Conservation (phyloP, 192 early-diverging fungal species). For the Backusella westeae region DNA sequence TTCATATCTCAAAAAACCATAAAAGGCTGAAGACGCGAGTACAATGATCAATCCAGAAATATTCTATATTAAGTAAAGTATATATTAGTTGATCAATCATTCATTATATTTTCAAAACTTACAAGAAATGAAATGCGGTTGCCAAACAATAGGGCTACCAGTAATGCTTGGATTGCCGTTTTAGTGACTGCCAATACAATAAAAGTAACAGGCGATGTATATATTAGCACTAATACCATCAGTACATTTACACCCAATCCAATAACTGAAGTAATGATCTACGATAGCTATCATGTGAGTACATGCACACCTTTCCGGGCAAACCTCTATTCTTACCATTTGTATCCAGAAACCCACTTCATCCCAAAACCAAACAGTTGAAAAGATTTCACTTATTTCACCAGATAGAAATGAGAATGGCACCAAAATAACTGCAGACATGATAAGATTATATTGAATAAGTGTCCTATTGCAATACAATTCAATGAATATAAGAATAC, state of each 20-base stretch:
- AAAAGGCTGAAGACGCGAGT: constrained; percentile 45
- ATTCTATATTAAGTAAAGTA: constrained; percentile 28
- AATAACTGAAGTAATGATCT: constrained; percentile 46
- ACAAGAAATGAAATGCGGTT: constrained; percentile 57
- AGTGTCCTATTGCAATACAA: constrained; percentile 35
- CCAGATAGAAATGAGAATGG: constrained; percentile 54
- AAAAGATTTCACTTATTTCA: constrained; percentile 43
- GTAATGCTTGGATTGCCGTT: constrained; percentile 43
- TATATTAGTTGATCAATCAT: not conserved
- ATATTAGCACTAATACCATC: constrained; percentile 60
- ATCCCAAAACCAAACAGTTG: constrained; percentile 43
- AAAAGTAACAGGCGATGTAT: constrained; percentile 54
- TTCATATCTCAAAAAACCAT: constrained; percentile 19
- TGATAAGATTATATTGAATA: constrained; percentile 56
- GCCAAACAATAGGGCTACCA: constrained; percentile 51
- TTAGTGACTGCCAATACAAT: constrained; percentile 60
- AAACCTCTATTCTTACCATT: constrained; percentile 32
- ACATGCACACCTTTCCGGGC: not conserved
- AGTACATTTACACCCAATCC: constrained; percentile 57
- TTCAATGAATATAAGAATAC: not conserved
- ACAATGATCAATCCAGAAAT: constrained; percentile 44
- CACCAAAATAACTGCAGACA: constrained; percentile 46
- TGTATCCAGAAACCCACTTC: constrained; percentile 51
- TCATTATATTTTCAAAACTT: constrained; percentile 6
- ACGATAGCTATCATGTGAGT: not conserved